Evolutionary conservation across 202 grass and related monocot species (phyloP).

Genomic region (Brachypodium distachyon): DNA sequence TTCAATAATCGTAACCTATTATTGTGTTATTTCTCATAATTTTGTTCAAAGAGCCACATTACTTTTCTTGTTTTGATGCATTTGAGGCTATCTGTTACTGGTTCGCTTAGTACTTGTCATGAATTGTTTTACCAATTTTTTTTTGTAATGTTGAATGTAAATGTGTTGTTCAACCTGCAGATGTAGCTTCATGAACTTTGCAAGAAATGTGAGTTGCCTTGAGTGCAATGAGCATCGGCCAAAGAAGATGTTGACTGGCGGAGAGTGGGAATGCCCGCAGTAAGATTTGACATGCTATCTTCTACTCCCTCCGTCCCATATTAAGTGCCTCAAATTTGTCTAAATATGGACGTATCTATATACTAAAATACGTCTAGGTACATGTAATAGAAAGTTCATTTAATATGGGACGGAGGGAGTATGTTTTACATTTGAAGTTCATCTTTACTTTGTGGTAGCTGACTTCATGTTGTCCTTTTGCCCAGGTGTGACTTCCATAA

Average conservation of each 20-base stretch:
- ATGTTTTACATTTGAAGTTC: constrained; percentile 5
- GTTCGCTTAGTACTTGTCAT: background rate
- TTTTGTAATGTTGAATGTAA: constrained; percentile 14
- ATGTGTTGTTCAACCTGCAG: constrained; percentile 33
- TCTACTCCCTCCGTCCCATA: too few species aligned
- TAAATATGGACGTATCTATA: too few species aligned
- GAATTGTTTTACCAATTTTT: background rate
- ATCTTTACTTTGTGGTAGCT: constrained; percentile 1
- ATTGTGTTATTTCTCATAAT: background rate
- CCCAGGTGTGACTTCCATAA: constrained; percentile 89
- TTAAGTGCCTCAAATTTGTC: too few species aligned
- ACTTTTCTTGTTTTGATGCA: background rate
- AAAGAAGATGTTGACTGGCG: constrained; percentile 70
- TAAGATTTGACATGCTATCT: constrained; percentile 38
- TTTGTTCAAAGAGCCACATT: background rate
- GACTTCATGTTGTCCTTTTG: constrained; percentile 18
- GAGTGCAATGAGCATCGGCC: constrained; percentile 70
- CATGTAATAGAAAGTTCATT: too few species aligned
- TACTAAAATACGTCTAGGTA: too few species aligned
- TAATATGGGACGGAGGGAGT: too few species aligned
- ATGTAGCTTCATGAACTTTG: constrained; percentile 97
- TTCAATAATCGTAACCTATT: background rate
- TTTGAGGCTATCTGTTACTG: background rate
- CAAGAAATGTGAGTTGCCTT: constrained; percentile 73
- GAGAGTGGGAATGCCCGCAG: constrained; percentile 98